phyloP scores from a whole-genome alignment of 2,329 filamentous ascomycete genomes.

The Fusarium buxicola region DNA sequence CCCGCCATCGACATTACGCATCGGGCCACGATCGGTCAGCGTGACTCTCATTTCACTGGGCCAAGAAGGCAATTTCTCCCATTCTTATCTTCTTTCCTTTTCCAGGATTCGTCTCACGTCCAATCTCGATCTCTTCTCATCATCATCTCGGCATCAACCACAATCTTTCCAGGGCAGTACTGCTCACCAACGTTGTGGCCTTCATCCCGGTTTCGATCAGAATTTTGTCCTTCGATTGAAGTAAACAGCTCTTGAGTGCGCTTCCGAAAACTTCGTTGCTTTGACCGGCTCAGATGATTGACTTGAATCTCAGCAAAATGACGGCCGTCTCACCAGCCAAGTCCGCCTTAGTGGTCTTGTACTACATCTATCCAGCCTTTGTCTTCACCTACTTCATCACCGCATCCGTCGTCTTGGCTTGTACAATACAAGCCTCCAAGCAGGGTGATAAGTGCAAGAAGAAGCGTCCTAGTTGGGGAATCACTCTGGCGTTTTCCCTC shows the following conservation, averaged over 20 bases:
- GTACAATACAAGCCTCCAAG: slow-evolving; percentile 62
- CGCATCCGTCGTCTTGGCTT: slow-evolving; percentile 66
- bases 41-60: slow-evolving; percentile 15
- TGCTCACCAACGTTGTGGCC: neutral
- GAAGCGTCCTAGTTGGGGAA: slow-evolving; percentile 34
- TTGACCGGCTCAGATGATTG: slow-evolving; percentile 14
- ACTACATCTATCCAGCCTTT: slow-evolving; percentile 50
- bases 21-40: slow-evolving; percentile 25
- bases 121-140: slow-evolving; percentile 3
- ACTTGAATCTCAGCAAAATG: slow-evolving; percentile 18
- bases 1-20: slow-evolving; percentile 28
- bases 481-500: slow-evolving; percentile 57
- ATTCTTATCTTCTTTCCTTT: neutral
- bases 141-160: neutral
- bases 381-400: slow-evolving; percentile 68
- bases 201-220: neutral
- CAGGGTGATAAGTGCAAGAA: slow-evolving; percentile 28
- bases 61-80: neutral
- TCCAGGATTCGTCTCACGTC: slow-evolving; percentile 3
- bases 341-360: slow-evolving; percentile 36
- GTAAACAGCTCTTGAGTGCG: neutral
- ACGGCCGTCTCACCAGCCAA: slow-evolving; percentile 31
- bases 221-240: neutral
- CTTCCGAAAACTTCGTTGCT: neutral
- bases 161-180: neutral